Percentiles rank a stretch among this genome's conserved stretches.
These are phyloP conservation scores for Trametes cubensis DNA, from an alignment of 768 basidiomycete genomes.

Conservation along the genomic window DNA sequence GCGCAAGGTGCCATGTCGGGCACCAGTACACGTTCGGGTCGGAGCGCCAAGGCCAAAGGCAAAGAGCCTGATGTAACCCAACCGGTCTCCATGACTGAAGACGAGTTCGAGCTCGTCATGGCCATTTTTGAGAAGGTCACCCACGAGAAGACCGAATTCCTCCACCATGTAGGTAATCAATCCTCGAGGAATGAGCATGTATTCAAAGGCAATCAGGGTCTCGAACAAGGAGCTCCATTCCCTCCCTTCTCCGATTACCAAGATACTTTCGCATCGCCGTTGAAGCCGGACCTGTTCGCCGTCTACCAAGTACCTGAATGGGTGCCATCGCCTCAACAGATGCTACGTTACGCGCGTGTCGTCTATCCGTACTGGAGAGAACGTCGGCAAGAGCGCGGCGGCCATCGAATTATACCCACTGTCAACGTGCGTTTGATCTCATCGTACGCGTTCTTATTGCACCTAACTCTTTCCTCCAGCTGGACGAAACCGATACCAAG, in stretches of 20 bases:
- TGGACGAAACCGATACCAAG: constrained; percentile 85
- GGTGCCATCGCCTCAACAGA: constrained; percentile 62
- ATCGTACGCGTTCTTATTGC: background rate
- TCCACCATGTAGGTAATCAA: constrained; percentile 75
- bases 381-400: constrained; percentile 76
- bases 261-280: constrained; percentile 60
- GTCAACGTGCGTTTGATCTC: constrained; percentile 68
- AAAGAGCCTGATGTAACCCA: constrained; percentile 76
- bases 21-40: constrained; percentile 56
- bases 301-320: constrained; percentile 66
- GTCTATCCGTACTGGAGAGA: constrained; percentile 92
- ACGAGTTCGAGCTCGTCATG: constrained; percentile 96
- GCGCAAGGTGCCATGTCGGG: constrained; percentile 68
- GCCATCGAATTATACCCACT: constrained; percentile 82
- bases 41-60: constrained; percentile 80
- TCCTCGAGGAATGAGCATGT: background rate
- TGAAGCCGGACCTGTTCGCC: constrained; percentile 68
- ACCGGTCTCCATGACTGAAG: constrained; percentile 75
- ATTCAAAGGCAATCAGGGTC: constrained; percentile 43
- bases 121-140: constrained; percentile 90
- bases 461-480: constrained; percentile 43
- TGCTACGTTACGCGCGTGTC: constrained; percentile 70
- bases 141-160: constrained; percentile 84
- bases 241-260: constrained; percentile 77
- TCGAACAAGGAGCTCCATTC: constrained; percentile 69